Evolutionary conservation across 2,329 filamentous ascomycete genomes (phyloP).

Genomic region (Trichoderma koningiopsis): DNA sequence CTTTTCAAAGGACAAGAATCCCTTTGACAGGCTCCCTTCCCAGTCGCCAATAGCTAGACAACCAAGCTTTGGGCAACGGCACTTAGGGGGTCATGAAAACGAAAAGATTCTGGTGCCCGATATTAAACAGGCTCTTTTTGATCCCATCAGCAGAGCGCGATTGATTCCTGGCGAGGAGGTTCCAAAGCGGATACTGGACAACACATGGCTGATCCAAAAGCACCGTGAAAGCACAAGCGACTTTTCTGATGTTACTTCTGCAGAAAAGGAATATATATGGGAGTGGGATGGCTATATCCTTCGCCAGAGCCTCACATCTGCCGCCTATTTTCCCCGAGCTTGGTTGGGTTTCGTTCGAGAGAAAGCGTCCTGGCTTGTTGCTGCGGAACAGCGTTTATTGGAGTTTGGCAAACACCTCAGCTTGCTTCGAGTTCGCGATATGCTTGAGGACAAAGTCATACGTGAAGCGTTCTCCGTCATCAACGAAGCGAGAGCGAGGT

Average conservation of each 20-base stretch:
- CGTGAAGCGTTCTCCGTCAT: constrained; percentile 47
- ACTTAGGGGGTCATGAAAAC: constrained; percentile 28
- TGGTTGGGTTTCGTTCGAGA: constrained; percentile 55
- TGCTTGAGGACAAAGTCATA: constrained; percentile 49
- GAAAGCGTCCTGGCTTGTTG: constrained; percentile 56
- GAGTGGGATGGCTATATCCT: constrained; percentile 61
- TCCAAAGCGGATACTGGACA: constrained; percentile 48
- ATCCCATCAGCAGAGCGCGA: constrained; percentile 57
- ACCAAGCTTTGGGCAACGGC: constrained; percentile 23
- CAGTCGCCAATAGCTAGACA: constrained; percentile 31
- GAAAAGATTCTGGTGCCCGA: constrained; percentile 49
- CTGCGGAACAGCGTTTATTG: constrained; percentile 49
- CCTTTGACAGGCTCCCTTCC: constrained; percentile 32
- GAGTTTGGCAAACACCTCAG: constrained; percentile 59
- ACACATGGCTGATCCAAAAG: constrained; percentile 60
- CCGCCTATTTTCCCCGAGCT: constrained; percentile 53
- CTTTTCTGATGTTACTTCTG: constrained; percentile 56
- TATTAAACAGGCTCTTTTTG: constrained; percentile 57
- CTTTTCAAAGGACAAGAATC: constrained; percentile 31
- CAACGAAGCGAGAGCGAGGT: constrained; percentile 44
- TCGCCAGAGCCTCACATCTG: constrained; percentile 52
- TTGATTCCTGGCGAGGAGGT: constrained; percentile 53
- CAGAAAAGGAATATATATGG: constrained; percentile 60
- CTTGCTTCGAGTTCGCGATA: constrained; percentile 52
- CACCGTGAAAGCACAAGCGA: constrained; percentile 60